Conservation (phyloP, 169 alveolate species). For the Plasmodium fragile region DNA sequence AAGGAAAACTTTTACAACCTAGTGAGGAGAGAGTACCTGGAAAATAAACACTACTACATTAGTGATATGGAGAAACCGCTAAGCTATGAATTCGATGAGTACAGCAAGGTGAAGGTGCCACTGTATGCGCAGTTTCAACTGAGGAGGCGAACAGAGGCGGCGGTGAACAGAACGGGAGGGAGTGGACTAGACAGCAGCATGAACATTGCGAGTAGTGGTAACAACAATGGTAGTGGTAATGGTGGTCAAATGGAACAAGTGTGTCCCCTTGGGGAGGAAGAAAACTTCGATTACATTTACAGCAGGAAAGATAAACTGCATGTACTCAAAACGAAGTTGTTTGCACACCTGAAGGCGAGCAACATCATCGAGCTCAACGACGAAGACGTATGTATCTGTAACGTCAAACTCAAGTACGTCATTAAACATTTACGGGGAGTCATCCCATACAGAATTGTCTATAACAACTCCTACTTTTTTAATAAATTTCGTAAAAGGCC, state of each 20-base stretch:
- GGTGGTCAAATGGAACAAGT: neutral
- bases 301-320: conserved; percentile 21
- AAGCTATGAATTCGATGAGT: conserved; percentile 26
- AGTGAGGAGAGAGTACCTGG: conserved; percentile 42
- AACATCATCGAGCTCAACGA: conserved; percentile 35
- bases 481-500: conserved; percentile 35
- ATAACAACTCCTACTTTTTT: conserved; percentile 53
- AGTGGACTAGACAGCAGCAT: neutral
- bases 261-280: neutral
- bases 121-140: conserved; percentile 57
- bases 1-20: conserved; percentile 49
- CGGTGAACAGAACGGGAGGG: neutral
- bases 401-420: conserved; percentile 25
- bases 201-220: neutral
- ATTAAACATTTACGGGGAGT: conserved; percentile 25
- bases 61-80: conserved; percentile 65
- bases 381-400: conserved; percentile 53
- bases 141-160: neutral
- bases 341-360: conserved; percentile 55
- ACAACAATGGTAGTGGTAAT: neutral
- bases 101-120: conserved; percentile 21
- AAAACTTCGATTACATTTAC: conserved; percentile 42
- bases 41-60: conserved; percentile 45
- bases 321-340: conserved; percentile 17
- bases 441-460: conserved; percentile 52